phyloP scores from a whole-genome alignment of 345 rosid genomes.

The Diplotaxis tenuifolia region DNA sequence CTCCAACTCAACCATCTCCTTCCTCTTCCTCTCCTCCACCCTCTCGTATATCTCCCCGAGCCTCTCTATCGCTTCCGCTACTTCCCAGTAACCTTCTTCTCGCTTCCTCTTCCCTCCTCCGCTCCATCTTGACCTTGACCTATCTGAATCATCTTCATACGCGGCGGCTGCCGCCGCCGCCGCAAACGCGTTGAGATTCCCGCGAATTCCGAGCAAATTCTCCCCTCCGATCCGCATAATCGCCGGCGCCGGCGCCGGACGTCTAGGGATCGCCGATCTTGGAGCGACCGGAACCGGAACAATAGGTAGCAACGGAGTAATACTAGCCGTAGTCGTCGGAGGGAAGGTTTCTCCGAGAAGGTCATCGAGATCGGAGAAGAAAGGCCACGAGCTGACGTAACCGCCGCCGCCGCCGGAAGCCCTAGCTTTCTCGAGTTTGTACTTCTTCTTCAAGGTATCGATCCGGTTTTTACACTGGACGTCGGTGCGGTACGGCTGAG shows the following conservation, averaged over 20 bases:
- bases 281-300: slow-evolving; percentile 41
- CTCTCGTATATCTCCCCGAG: slow-evolving; percentile 84
- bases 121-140: slow-evolving; percentile 36
- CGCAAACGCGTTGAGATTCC: slow-evolving; percentile 80
- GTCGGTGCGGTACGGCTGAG: slow-evolving; percentile 84
- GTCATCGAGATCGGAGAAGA: slow-evolving; percentile 70
- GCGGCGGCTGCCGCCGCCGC: slow-evolving; percentile 68
- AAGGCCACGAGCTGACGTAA: slow-evolving; percentile 66
- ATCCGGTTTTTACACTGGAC: slow-evolving; percentile 98
- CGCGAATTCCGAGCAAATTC: slow-evolving; percentile 42
- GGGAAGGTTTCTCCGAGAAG: slow-evolving; percentile 67
- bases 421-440: slow-evolving; percentile 86
- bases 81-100: slow-evolving; percentile 46
- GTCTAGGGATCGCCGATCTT: slow-evolving; percentile 44
- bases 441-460: slow-evolving; percentile 95
- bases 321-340: slow-evolving; percentile 36
- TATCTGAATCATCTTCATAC: slow-evolving; percentile 34
- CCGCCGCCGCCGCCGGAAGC: not conserved
- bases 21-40: slow-evolving; percentile 80
- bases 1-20: slow-evolving; percentile 96
- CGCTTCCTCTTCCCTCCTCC: slow-evolving; percentile 30
- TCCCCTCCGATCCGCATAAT: slow-evolving; percentile 44
- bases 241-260: slow-evolving; percentile 48
- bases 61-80: slow-evolving; percentile 69
- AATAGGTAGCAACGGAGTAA: slow-evolving; percentile 47